A percentile compares a stretch with the other conserved stretches of the same genome.
phyloP scores from a whole-genome alignment of 495 filamentous ascomycete species.

The Thozetella sp. region DNA sequence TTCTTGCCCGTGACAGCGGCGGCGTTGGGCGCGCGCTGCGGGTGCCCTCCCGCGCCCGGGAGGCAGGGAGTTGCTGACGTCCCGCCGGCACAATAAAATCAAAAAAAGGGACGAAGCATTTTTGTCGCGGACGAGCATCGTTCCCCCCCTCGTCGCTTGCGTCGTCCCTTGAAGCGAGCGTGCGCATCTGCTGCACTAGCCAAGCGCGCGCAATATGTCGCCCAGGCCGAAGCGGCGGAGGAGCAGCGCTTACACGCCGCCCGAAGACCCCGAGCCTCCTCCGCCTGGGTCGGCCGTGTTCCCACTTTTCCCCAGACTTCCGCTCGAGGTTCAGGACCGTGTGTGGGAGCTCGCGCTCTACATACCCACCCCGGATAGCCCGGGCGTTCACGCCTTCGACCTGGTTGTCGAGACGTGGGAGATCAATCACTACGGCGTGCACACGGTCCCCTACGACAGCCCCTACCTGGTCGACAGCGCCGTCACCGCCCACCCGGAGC shows the following conservation, averaged over 20 bases:
- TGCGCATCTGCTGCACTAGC: no score
- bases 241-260: background rate
- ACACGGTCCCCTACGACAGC: background rate
- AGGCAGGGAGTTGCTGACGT: no score
- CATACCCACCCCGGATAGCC: background rate
- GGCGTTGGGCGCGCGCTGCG: no score
- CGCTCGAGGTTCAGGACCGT: background rate
- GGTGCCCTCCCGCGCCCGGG: no score
- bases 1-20: no score
- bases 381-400: background rate
- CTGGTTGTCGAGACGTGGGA: conserved; percentile 1
- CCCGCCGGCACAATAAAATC: no score
- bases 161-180: background rate
- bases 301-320: background rate
- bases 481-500: background rate
- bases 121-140: no score
- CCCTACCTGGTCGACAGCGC: conserved; percentile 2
- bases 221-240: background rate
- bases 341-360: conserved; percentile 1
- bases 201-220: background rate
- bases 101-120: no score
- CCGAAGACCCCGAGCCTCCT: background rate
- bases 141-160: background rate
- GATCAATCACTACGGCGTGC: conserved; percentile 1
- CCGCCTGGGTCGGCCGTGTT: background rate